phyloP scores from a whole-genome alignment of 768 basidiomycete genomes.

The Lactarius evosmus region DNA sequence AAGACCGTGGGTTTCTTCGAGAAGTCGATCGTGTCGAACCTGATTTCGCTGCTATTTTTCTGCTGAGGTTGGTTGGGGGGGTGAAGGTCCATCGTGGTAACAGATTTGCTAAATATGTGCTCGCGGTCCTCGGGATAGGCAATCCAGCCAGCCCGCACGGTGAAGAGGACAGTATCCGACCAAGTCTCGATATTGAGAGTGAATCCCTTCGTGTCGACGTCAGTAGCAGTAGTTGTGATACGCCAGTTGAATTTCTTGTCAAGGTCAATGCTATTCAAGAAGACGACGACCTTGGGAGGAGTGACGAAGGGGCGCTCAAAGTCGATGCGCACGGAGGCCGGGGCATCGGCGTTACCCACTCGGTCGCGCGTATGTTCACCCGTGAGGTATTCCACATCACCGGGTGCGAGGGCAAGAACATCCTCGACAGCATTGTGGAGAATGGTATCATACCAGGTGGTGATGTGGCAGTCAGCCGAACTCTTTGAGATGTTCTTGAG shows the following conservation, averaged over 20 bases:
- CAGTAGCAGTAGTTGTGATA: background rate
- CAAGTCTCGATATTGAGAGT: background rate
- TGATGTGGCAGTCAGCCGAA: too few relatives aligned
- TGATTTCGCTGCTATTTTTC: background rate
- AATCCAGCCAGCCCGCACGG: too few relatives aligned
- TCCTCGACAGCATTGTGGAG: too few relatives aligned
- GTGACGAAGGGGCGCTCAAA: background rate
- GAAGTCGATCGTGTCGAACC: background rate
- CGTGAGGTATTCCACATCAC: too few relatives aligned
- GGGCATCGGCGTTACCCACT: too few relatives aligned
- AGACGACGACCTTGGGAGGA: background rate
- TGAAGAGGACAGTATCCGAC: background rate
- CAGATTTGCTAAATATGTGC: background rate
- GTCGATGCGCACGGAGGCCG: too few relatives aligned
- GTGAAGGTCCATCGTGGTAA: background rate
- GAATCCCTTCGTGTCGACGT: background rate
- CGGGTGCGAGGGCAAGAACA: too few relatives aligned
- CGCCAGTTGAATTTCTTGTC: background rate
- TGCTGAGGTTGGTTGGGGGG: background rate
- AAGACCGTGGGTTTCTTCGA: background rate
- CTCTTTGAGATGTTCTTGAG: too few relatives aligned
- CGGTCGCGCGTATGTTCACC: too few relatives aligned
- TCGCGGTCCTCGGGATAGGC: background rate
- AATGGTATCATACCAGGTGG: too few relatives aligned
- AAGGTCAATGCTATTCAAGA: background rate